Base-by-base conservation (phyloP, 192 early-diverging fungal genomes). In the Jimgerdemannia lactiflua region DNA sequence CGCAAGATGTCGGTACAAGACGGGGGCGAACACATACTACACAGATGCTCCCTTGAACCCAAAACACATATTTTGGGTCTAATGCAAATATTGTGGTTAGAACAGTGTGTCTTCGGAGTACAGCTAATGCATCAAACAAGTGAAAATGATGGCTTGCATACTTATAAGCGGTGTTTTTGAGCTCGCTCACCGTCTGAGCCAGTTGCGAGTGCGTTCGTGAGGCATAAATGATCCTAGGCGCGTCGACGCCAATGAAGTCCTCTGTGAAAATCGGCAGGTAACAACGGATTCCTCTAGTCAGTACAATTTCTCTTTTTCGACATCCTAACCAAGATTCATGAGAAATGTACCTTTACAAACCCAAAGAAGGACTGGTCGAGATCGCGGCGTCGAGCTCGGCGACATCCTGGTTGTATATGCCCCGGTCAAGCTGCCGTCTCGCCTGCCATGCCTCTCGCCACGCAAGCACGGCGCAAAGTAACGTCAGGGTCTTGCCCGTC, bases 401-500 rank as follows among this genome's bases (percentile, higher is more conserved):
- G 49, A 6, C 66, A 42, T 29, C 43, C 42, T 49, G 8, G 76
- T 7, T 4, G 39, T 44, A 43, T 70, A 49, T 73, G 17, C 10
- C 84, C 44, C 65, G 71, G 77, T 59, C 49, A 14, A 59, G 49
- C 2, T 59, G 49, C 7, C 41, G 74, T 64, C 76, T 77, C 49
- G 82, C 80, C 54, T 79, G 72, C 65, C 79, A 82, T 8, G 78
- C 73, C 59, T 85, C 80, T 20, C 85, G 72, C 94, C 94, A 95
- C 0, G 90, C 91, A 42, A 95, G 79, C 2, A 86, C 78, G 3
- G 93, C 87, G 69, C 91, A 92, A 9, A 95, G 77, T 40, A 95
- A 73, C 0, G 90, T 89, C 65, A 95, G 75, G 2, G 92, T 91
- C 74, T 95, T 95, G n/a, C 94, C 94, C 3, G 94, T 94, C 1